A percentile compares a stretch with the other conserved stretches of the same genome.
Evolutionary conservation across 2,329 filamentous ascomycete genomes (phyloP).

Genomic region (Curvularia spicifera): DNA sequence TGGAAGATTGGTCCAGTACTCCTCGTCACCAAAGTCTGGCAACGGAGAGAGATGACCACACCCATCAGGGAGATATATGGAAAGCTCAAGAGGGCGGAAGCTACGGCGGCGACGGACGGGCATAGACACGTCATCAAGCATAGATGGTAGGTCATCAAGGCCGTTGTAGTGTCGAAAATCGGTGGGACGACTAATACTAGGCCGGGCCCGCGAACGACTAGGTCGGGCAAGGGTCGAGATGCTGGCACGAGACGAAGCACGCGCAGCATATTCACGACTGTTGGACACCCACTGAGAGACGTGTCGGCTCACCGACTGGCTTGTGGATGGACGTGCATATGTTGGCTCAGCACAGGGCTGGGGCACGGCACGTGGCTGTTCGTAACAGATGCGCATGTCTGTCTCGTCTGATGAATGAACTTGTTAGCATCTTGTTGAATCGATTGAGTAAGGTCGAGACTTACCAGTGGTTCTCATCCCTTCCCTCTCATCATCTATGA

Average conservation of each 20-base stretch:
- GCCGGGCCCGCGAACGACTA: constrained; percentile 43
- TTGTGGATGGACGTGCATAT: constrained; percentile 42
- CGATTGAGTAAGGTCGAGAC: constrained; percentile 24
- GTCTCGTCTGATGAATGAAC: constrained; percentile 24
- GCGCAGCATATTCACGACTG: constrained; percentile 44
- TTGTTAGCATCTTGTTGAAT: constrained; percentile 25
- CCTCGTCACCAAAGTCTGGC: constrained; percentile 46
- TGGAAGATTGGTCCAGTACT: constrained; percentile 34
- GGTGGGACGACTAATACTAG: constrained; percentile 46
- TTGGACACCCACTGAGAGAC: constrained; percentile 47
- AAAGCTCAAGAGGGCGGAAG: constrained; percentile 50
- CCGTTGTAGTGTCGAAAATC: constrained; percentile 47
- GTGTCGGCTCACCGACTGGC: constrained; percentile 44
- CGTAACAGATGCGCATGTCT: constrained; percentile 43
- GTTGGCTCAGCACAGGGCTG: constrained; percentile 41
- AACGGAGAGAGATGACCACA: constrained; percentile 47
- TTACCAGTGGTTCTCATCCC: constrained; percentile 35
- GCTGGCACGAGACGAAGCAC: constrained; percentile 46
- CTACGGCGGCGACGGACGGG: constrained; percentile 42
- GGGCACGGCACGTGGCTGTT: constrained; percentile 40
- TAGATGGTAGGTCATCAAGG: constrained; percentile 41
- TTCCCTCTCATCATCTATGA: constrained; percentile 33
- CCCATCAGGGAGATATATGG: constrained; percentile 47
- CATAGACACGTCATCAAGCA: constrained; percentile 42
- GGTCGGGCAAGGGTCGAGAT: constrained; percentile 41